Percentiles rank a stretch among this genome's conserved stretches.
phyloP scores from a whole-genome alignment of 2,329 filamentous ascomycete genomes.

The Elsinoe perseae region DNA sequence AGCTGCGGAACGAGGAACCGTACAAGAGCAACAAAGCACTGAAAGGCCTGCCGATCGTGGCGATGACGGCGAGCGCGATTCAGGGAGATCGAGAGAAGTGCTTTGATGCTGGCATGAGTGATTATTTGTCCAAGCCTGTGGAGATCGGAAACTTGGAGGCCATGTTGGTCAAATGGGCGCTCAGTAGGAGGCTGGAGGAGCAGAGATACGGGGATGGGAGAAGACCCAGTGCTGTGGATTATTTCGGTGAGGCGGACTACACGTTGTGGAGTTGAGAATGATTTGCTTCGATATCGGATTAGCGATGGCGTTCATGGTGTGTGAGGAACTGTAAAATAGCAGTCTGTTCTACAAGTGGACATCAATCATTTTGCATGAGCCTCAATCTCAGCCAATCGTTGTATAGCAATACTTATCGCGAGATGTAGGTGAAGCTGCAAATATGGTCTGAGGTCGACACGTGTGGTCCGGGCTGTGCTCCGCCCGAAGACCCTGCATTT shows the following conservation, averaged over 20 bases:
- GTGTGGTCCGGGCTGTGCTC: background rate
- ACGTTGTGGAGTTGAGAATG: background rate
- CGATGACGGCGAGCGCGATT: conserved; percentile 20
- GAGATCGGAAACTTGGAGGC: conserved; percentile 10
- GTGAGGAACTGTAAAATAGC: background rate
- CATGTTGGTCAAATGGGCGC: conserved; percentile 14
- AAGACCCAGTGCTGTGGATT: background rate
- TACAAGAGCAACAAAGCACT: conserved; percentile 4
- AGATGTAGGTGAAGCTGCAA: background rate
- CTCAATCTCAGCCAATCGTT: too few relatives aligned
- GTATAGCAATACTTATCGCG: too few relatives aligned
- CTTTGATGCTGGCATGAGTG: conserved; percentile 19
- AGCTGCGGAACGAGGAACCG: conserved; percentile 14
- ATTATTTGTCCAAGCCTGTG: conserved; percentile 18
- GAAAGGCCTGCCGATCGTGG: conserved; percentile 17
- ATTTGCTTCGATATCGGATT: background rate
- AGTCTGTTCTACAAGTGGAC: background rate
- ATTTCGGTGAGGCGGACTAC: background rate
- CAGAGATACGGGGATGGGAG: background rate
- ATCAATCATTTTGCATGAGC: background rate
- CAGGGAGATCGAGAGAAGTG: conserved; percentile 20
- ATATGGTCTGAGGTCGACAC: background rate
- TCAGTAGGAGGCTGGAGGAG: conserved; percentile 4
- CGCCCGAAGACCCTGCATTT: conserved; percentile 3
- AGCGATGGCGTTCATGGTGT: conserved; percentile 5